phyloP scores from a whole-genome alignment of 345 rosid species.

The Toxicodendron radicans region DNA sequence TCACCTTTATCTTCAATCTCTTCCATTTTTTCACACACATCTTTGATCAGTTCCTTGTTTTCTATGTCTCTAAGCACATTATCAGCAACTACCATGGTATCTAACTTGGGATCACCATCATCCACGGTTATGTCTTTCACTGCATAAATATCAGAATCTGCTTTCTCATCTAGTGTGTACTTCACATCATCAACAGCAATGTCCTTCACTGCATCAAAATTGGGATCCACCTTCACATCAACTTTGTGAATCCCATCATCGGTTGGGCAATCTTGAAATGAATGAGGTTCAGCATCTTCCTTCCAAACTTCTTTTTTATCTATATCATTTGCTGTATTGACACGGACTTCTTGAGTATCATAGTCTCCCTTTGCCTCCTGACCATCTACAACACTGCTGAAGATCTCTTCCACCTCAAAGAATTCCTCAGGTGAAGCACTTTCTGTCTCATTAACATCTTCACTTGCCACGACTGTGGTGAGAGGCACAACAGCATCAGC shows the following conservation, averaged over 20 bases:
- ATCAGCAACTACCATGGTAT: conserved; percentile 26
- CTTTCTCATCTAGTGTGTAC: conserved; percentile 54
- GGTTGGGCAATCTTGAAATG: conserved; percentile 71
- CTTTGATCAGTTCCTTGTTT: conserved; percentile 39
- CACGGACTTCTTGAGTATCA: conserved; percentile 34
- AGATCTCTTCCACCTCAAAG: conserved; percentile 97
- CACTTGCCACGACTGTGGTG: conserved; percentile 45
- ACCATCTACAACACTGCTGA: conserved; percentile 64
- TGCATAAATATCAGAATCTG: conserved; percentile 45
- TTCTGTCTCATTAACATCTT: conserved; percentile 65
- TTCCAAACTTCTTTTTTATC: conserved; percentile 61
- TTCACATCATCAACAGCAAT: conserved; percentile 91
- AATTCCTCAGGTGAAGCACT: conserved; percentile 88
- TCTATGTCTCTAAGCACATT: conserved; percentile 36
- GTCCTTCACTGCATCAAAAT: conserved; percentile 75
- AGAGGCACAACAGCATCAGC: conserved; percentile 68
- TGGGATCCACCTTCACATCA: conserved; percentile 45
- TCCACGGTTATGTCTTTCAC: conserved; percentile 92
- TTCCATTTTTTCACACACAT: conserved; percentile 35
- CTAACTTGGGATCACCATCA: conserved; percentile 53
- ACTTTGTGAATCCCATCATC: conserved; percentile 61
- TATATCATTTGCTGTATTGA: conserved; percentile 34
- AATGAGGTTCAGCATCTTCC: conserved; percentile 65
- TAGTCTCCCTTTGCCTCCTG: conserved; percentile 58
- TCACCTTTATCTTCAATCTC: conserved; percentile 46